Evolutionary conservation across 1,139 yeast genomes (phyloP).

Genomic region (Hyphopichia fennica): DNA sequence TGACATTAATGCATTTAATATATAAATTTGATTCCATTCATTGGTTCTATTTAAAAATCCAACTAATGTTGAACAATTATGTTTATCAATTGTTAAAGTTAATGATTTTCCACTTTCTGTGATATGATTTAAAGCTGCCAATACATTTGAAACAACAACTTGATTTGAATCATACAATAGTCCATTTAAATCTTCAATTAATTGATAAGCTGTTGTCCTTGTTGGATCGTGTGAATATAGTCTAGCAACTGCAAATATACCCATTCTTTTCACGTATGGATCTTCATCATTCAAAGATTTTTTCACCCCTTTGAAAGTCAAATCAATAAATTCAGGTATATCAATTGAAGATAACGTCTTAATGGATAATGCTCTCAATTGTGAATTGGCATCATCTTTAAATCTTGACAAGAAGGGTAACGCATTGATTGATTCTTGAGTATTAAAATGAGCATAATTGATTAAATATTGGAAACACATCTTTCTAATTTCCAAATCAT

Average conservation of each 20-base stretch:
- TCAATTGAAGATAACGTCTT: slow-evolving; percentile 65
- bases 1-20: slow-evolving; percentile 67
- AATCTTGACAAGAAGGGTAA: slow-evolving; percentile 60
- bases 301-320: slow-evolving; percentile 22
- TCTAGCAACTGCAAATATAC: slow-evolving; percentile 70
- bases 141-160: slow-evolving; percentile 68
- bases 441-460: slow-evolving; percentile 57
- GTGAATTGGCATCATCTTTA: slow-evolving; percentile 32
- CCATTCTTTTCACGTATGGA: slow-evolving; percentile 64
- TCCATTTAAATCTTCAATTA: slow-evolving; percentile 59
- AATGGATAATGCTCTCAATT: slow-evolving; percentile 53
- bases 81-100: slow-evolving; percentile 54
- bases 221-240: slow-evolving; percentile 58
- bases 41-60: slow-evolving; percentile 53
- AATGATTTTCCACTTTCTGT: slow-evolving; percentile 56
- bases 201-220: slow-evolving; percentile 42
- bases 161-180: slow-evolving; percentile 58
- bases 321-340: slow-evolving; percentile 48
- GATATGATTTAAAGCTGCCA: slow-evolving; percentile 67
- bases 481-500: slow-evolving; percentile 72
- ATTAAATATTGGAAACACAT: slow-evolving; percentile 63
- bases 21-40: slow-evolving; percentile 80
- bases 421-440: slow-evolving; percentile 55
- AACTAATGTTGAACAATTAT: slow-evolving; percentile 56
- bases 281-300: slow-evolving; percentile 52